Conservation (phyloP, 2,329 filamentous ascomycete species). For the Pseudonectria buxi region DNA sequence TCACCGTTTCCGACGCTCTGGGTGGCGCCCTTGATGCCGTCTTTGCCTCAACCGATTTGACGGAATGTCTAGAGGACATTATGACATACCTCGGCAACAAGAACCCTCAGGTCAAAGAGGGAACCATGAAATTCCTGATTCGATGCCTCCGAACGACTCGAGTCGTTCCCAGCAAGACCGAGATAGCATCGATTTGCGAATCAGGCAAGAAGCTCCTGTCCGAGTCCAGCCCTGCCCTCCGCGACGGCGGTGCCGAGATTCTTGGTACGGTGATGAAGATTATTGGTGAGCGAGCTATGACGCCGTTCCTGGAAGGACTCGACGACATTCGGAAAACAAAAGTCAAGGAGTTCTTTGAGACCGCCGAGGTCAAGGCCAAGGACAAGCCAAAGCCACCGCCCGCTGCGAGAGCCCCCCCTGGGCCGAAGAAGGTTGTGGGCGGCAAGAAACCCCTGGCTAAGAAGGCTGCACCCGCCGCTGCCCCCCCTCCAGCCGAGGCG, state of each 20-base stretch:
- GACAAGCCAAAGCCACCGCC: constrained; percentile 77
- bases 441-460: constrained; percentile 38
- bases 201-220: constrained; percentile 81
- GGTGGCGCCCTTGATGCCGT: constrained; percentile 73
- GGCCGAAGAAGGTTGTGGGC: constrained; percentile 41
- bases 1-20: constrained; percentile 78
- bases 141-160: constrained; percentile 76
- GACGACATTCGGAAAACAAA: constrained; percentile 95
- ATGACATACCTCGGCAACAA: constrained; percentile 81
- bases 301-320: constrained; percentile 79
- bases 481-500: constrained; percentile 40
- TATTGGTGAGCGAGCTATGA: constrained; percentile 93
- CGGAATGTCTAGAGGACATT: constrained; percentile 89
- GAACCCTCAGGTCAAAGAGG: constrained; percentile 95
- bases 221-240: constrained; percentile 77
- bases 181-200: constrained; percentile 82
- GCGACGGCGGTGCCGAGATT: constrained; percentile 85
- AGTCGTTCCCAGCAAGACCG: constrained; percentile 75
- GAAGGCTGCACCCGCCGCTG: constrained; percentile 37
- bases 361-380: constrained; percentile 42
- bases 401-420: constrained; percentile 41
- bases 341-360: constrained; percentile 85
- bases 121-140: constrained; percentile 88
- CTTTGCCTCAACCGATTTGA: constrained; percentile 59
- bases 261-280: constrained; percentile 98